Conservation (phyloP, 2,329 filamentous ascomycete species). For the Aspergillus sp. region DNA sequence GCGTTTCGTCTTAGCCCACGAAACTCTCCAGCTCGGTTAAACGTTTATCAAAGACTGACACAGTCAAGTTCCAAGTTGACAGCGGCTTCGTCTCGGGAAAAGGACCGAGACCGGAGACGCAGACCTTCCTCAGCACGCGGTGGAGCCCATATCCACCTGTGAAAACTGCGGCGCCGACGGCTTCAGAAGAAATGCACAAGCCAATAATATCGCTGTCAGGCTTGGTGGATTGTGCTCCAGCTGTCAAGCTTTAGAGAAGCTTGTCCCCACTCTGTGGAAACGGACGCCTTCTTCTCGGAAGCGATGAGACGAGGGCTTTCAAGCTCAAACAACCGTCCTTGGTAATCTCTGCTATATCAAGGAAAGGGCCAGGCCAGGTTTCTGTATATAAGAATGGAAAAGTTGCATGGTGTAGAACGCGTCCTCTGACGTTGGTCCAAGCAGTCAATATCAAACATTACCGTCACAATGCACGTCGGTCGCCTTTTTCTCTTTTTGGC, state of each 20-base stretch:
- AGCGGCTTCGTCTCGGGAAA: too few species aligned
- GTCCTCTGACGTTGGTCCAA: neutral
- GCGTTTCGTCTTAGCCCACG: neutral
- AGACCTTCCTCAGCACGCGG: neutral
- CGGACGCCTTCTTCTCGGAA: neutral
- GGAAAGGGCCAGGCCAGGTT: neutral
- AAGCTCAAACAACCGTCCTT: slow-evolving; percentile 3
- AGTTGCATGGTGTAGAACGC: too few species aligned
- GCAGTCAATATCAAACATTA: neutral
- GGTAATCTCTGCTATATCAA: neutral
- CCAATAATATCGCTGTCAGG: neutral
- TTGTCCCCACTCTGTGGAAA: neutral
- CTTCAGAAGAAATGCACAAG: neutral
- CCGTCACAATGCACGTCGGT: slow-evolving; percentile 6
- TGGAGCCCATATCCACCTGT: neutral
- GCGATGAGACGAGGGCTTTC: neutral
- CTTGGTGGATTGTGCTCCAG: neutral
- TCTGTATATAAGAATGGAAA: neutral
- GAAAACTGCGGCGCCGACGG: neutral
- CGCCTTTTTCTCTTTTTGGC: slow-evolving; percentile 2
- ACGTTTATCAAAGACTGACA: neutral
- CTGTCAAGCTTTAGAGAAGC: slow-evolving; percentile 1
- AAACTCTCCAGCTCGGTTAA: neutral
- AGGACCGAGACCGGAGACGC: too few species aligned
- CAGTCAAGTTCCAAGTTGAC: too few species aligned